Base-by-base conservation (phyloP, 1,284 basidiomycete genomes). In the Leucoagaricus sp. region DNA sequence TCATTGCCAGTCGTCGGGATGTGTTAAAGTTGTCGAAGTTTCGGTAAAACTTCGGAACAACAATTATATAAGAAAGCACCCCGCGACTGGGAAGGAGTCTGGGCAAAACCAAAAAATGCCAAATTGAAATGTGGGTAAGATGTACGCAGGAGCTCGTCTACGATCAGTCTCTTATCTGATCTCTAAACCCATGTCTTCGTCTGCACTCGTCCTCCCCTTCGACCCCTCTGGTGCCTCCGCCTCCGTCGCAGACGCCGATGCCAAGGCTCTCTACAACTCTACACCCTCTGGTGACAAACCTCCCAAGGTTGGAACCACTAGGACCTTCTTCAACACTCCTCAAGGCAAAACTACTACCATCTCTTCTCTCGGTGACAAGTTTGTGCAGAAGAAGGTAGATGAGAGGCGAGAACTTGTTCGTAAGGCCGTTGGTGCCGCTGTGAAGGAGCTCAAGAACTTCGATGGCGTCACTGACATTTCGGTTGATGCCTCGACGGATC, bases 361-460 rank as follows among this genome's bases (percentile, higher is more conserved):
- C 9, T 77, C 83, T 4, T 86, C 85, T 9, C 75, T 91, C 15
- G 89, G 89, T 0, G 83, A 85, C 3, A 78, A 74, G 4, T 89
- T 84, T 64, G 67, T 72, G 1, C 63, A 68, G 28, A 85, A 85
- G 65, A 73, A 70, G 5, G 76, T 65, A 1, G 69, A 83, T 53
- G 77, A 71, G n/a, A 80, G 75, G 63, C 74, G 85, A 31, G 90
- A 92, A 66, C 60, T 82, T 4, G 77, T 91, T 17, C 76, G 89
- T 61, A 85, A 82, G 64, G 81, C 87, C 2, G 77, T 91, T 15
- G 89, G 85, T 8, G 82, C 76, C 50, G 87, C 82, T 5, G 80
- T 91, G 42, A 88, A 86, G 68, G 80, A 82, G 50, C 72, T 90
- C 58, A 86, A 80, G 60, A 75, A 68, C 12, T 73, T 88, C 7